These are phyloP conservation scores for Auxenochlorella protothecoides DNA, from an alignment of 139 green algal genomes.

Conservation along the genomic window DNA sequence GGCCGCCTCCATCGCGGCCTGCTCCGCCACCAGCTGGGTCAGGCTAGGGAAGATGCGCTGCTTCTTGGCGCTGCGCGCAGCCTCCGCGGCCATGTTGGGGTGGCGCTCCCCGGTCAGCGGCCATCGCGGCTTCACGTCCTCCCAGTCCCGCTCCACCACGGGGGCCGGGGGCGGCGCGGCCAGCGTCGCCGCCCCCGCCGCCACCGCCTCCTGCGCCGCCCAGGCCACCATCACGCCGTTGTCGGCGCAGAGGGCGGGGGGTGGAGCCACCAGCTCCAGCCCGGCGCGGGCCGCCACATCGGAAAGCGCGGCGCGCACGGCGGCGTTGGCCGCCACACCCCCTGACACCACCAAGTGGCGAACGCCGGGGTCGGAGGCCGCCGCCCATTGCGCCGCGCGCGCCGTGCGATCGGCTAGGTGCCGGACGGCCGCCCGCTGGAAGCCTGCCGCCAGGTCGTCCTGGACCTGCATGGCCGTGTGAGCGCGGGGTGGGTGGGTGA, in stretches of 20 bases:
- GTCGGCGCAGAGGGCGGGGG: slow-evolving; percentile 83
- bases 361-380: slow-evolving; percentile 33
- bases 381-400: slow-evolving; percentile 47
- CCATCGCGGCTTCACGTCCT: slow-evolving; percentile 81
- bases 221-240: slow-evolving; percentile 98
- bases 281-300: slow-evolving; percentile 35
- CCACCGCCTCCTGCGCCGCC: slow-evolving; percentile 74
- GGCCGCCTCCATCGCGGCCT: background rate
- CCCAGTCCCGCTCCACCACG: slow-evolving; percentile 39
- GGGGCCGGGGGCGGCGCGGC: background rate
- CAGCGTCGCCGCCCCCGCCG: background rate
- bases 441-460: slow-evolving; percentile 86
- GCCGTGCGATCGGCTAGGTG: slow-evolving; percentile 71
- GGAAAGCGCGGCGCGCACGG: slow-evolving; percentile 46
- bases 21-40: slow-evolving; percentile 17
- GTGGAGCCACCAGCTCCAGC: slow-evolving; percentile 66
- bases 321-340: slow-evolving; percentile 82
- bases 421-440: slow-evolving; percentile 76
- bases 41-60: slow-evolving; percentile 32
- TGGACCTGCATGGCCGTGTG: slow-evolving; percentile 26
- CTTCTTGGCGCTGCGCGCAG: slow-evolving; percentile 29
- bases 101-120: slow-evolving; percentile 50
- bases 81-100: background rate
- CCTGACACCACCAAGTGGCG: slow-evolving; percentile 80
- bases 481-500: no score